Base-by-base conservation (phyloP, 768 basidiomycete genomes). In the Russula emetica region DNA sequence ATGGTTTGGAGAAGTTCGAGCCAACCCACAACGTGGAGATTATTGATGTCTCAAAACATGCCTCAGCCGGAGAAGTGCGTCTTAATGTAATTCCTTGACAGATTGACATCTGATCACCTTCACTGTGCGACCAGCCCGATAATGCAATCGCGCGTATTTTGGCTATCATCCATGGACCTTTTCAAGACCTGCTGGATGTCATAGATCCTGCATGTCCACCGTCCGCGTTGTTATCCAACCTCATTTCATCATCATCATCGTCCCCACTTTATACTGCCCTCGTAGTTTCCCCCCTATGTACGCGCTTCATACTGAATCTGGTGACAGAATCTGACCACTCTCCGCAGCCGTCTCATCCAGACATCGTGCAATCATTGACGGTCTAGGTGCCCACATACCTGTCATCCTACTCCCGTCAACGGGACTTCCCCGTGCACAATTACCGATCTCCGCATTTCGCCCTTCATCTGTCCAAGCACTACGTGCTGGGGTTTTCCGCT, bases 1-100 rank as follows among this genome's bases (percentile, higher is more conserved):
- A 87, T 67, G 86, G 85, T 1, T 75, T 85, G 4, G 86, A 89
- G 71, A 83, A 80, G 62, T 83, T 82, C 45, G 87, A 88, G 68
- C 82, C 86, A 9, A 77, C 80, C 14, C 76, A 81, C 66, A 90
- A 90, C 69, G 75, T 90, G 9, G 85, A 89, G 69, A 78, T 90
- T 42, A 68, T 83, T 45, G 80, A 81, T 57, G 67, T 85, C 6
- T 77, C 78, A 11, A 77, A 74, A 11, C 83, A 80, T 66, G 77
- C 79, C 55, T 70, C 74, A 56, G 72, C 75, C 28, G 69, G 74
- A 47, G 75, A 83, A 71, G 85, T 86, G 71, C 60, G 82, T 79
- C 55, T 30, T 49, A 38, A 45, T 22, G 30, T 14, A 9, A 11
- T 44, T 30, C 30, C 9, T 14, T 45, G 30, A 47, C 22, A 11